A percentile compares a stretch with the other conserved stretches of the same genome.
Evolutionary conservation across 1,284 basidiomycete species (phyloP).

Genomic region (Fistulinella cinereoalba): DNA sequence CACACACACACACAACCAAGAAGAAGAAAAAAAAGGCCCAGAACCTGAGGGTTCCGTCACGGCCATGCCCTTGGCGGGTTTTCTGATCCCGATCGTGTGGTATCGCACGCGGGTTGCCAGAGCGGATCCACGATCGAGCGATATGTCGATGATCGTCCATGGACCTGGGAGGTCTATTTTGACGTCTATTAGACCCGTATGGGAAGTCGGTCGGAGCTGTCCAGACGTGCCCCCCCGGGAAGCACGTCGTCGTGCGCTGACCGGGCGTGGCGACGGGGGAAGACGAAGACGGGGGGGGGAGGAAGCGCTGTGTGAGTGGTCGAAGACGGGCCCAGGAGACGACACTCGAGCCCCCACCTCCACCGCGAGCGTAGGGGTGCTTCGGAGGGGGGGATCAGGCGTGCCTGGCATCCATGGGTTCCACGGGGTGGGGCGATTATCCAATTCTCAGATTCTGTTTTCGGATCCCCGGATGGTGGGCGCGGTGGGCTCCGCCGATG

Average conservation of each 20-base stretch:
- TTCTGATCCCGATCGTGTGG: neutral
- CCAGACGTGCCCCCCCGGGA: neutral
- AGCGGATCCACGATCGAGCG: conserved; percentile 16
- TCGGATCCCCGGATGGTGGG: conserved; percentile 6
- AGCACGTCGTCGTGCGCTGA: neutral
- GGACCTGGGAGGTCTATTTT: neutral
- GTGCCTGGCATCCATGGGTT: conserved; percentile 15
- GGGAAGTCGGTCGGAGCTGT: neutral
- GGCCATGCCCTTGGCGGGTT: neutral
- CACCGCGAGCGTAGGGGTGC: neutral
- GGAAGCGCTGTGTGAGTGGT: neutral
- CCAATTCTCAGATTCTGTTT: conserved; percentile 5
- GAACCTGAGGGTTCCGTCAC: no score
- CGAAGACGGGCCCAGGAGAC: neutral
- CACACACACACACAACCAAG: no score
- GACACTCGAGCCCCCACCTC: conserved; percentile 13
- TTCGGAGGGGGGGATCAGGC: neutral
- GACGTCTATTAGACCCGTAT: conserved; percentile 11
- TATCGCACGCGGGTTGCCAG: neutral
- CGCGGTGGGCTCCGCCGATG: neutral
- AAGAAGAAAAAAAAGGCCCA: no score
- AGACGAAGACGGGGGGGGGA: neutral
- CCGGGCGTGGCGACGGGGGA: neutral
- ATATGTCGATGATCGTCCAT: neutral
- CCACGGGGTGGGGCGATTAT: neutral